Base-by-base conservation (phyloP, 2,329 filamentous ascomycete species). In the Colletotrichum spinosum region DNA sequence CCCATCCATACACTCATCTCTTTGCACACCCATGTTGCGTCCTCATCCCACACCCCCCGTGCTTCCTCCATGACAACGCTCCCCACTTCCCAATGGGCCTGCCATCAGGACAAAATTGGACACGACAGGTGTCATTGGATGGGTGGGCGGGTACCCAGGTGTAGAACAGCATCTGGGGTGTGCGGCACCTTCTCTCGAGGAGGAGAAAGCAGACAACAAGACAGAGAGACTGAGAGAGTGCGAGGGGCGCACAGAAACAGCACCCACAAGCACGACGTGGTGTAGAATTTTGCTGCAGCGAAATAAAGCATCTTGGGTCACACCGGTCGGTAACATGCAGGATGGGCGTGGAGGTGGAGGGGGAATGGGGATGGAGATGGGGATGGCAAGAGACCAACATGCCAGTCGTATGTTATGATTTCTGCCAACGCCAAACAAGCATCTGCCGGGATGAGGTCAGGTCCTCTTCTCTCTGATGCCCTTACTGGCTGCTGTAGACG, bases 101-200 rank as follows among this genome's bases (percentile, higher is more conserved):
- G 13, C 25, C 35, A 46, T n/a, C 33, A 56, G 42, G 42, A 44
- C 54, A 56, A 55, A 42, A 56, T 15, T 56, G 13, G 25, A 25
- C 55, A 58, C 55, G 46, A 58, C 55, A 58, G 46, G 55, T 58
- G 55, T 58, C 55, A 58, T 58, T 58, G 55, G 38, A 44, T 39
- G 55, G 55, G 55, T 41, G 17, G 25, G 49, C 48, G 54, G 54
- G 42, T 48, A 58, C 42, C 35, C 55, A 34, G 37, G 25, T 51
- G 48, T 48, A 25, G 17, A 17, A 58, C 49, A 38, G 35, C 46
- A 34, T 34, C 25, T 13, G 17, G 49, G 38, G 55, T 33, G 53
- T 41, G 33, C 34, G 41, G 41, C 41, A 33, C 33, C 10, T 55
- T 25, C 25, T 25, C 25, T 25, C 25, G 25, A 25, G 25, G 25